Evolutionary conservation across 176 grass and related monocot species (phyloP), one percentile per base, ranked within the genome.

Genomic region (Poa annua): DNA sequence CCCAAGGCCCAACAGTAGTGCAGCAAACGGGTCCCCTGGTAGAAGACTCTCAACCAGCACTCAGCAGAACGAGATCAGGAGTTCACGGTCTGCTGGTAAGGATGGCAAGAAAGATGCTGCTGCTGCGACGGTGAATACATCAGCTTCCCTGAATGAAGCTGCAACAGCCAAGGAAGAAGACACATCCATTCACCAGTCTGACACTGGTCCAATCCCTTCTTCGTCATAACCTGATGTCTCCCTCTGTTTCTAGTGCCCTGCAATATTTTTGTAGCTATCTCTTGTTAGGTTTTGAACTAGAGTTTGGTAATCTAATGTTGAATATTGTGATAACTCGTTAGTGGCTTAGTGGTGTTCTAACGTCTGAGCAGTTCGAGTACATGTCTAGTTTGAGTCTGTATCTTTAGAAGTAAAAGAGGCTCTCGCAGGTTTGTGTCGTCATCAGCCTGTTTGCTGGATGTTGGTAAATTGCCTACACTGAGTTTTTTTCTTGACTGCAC

Each of bases 1-100:
- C 5, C 69, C 87, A 29, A 90, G 86, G 29, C 74, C 87, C 32
- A 94, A 92, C 11, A 79, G 84, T 51, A 66, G 52, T 0, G 26
- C 75, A 74, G 35, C 88, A 59, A 89, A 87, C 29, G 92, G 78
- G 48, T 74, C 85, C 2, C 75, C 92, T 32, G 66, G 35, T 50
- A 86, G 89, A 75, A 88, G 92, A 62, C 82, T 94, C 72, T 94
- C 92, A 21, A 76, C 83, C 44, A 89, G 84, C 79, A 71, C 26
- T 65, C 81, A 83, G 25, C 81, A 75, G 81, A 84, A 56, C 11
- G 83, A 84, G 11, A 76, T 68, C 84, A 92, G 71, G 68, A 88
- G 86, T 80, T 59, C 35, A 41, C 77, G 78, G 74, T 91, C 89
- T 62, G 55, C 47, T 55, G 57, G 49, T 32, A 94, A 89, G 62